These are phyloP conservation scores for Coleophoma cylindrospora DNA, from an alignment of 2,329 filamentous ascomycete genomes.

Conservation along the genomic window DNA sequence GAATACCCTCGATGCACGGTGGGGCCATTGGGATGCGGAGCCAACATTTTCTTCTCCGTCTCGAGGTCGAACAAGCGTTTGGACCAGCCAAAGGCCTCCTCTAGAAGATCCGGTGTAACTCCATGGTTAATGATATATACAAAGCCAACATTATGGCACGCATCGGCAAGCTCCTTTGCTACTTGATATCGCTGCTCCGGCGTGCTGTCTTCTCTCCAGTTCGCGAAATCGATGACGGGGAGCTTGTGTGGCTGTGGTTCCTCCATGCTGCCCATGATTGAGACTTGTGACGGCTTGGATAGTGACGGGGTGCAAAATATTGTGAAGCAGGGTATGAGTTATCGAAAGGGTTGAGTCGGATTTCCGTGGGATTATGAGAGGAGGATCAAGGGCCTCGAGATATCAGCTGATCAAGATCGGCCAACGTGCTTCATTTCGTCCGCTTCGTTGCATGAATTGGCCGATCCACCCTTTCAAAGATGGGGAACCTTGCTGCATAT, in stretches of 20 bases:
- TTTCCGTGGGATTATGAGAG: too few species aligned
- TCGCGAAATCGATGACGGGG: constrained; percentile 19
- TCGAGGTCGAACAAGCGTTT: constrained; percentile 38
- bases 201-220: constrained; percentile 13
- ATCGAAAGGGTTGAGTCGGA: background rate
- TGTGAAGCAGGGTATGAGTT: background rate
- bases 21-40: constrained; percentile 42
- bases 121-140: constrained; percentile 43
- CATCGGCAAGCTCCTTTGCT: constrained; percentile 33
- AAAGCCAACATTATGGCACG: constrained; percentile 39
- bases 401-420: background rate
- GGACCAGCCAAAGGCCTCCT: constrained; percentile 38
- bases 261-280: background rate
- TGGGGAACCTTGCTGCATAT: background rate
- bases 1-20: constrained; percentile 50
- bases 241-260: constrained; percentile 4
- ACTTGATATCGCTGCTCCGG: constrained; percentile 23
- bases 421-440: background rate
- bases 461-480: constrained; percentile 1
- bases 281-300: too few species aligned
- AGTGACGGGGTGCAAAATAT: too few species aligned
- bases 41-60: constrained; percentile 39
- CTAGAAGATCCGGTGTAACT: constrained; percentile 30
- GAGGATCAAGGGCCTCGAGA: too few species aligned
- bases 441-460: background rate